Percentiles rank a stretch among this genome's conserved stretches.
These are phyloP conservation scores for Cocos nucifera DNA, from an alignment of 176 grass and related monocot species.

Conservation along the genomic window DNA sequence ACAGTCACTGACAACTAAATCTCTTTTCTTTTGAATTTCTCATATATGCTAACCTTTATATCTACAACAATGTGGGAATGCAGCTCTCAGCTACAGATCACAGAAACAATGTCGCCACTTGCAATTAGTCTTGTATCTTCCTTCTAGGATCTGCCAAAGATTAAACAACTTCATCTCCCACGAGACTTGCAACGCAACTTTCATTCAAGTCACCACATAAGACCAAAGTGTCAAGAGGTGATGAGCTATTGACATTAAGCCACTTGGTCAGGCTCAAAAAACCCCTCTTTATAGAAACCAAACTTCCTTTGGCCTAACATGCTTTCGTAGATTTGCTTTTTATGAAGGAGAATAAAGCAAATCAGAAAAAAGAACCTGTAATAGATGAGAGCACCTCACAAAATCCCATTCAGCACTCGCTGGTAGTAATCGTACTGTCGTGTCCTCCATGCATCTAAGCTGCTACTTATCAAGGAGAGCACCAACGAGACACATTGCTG, in stretches of 20 bases:
- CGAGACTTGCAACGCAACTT: not conserved
- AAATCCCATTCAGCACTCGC: conserved; percentile 94
- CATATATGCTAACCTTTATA: conserved; percentile 1
- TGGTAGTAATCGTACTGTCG: conserved; percentile 98
- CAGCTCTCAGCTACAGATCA: conserved; percentile 13
- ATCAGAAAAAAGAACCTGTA: conserved; percentile 13
- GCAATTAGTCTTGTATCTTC: conserved; percentile 29
- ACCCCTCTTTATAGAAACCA: not conserved
- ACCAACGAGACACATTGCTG: conserved; percentile 99
- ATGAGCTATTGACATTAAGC: conserved; percentile 6
- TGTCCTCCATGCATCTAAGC: conserved; percentile 96
- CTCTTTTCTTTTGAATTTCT: not conserved
- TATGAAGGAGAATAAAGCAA: conserved; percentile 14
- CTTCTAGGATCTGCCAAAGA: conserved; percentile 36
- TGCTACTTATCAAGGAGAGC: conserved; percentile 97
- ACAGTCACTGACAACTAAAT: conserved; percentile 12
- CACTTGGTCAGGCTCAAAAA: conserved; percentile 3
- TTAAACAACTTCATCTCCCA: conserved; percentile 30
- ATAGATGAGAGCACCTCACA: conserved; percentile 31
- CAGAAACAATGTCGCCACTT: conserved; percentile 24
- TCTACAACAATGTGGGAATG: conserved; percentile 7
- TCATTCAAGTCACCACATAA: conserved; percentile 8
- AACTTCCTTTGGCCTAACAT: conserved; percentile 4
- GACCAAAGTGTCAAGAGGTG: conserved; percentile 2
- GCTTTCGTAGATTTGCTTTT: conserved; percentile 19